These are phyloP conservation scores for Massariosphaeria phaeospora DNA, from an alignment of 495 filamentous ascomycete species.

Conservation along the genomic window DNA sequence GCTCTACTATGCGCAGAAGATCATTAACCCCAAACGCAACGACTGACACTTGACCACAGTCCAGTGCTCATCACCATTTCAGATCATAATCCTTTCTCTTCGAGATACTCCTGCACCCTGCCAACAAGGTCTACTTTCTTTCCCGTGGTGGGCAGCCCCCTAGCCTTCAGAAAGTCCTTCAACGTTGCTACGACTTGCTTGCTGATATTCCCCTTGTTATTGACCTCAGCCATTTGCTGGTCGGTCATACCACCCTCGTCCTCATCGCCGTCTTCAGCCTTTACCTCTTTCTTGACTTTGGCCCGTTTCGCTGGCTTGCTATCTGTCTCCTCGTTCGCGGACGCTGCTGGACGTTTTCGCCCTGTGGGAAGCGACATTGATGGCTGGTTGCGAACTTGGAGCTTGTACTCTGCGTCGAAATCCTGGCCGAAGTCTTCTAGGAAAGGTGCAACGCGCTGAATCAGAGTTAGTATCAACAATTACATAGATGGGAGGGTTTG, in stretches of 20 bases:
- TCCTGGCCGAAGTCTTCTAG: conserved; percentile 70
- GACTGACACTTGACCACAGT: not conserved
- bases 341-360: conserved; percentile 7
- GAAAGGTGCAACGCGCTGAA: conserved; percentile 64
- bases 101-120: conserved; percentile 70
- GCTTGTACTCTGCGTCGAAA: conserved; percentile 50
- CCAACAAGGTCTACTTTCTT: conserved; percentile 80
- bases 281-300: conserved; percentile 51
- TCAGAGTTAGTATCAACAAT: not conserved
- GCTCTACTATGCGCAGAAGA: too few species aligned
- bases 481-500: not conserved
- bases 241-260: conserved; percentile 38
- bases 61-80: not conserved
- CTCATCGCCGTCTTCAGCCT: conserved; percentile 25
- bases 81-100: conserved; percentile 44
- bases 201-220: conserved; percentile 46
- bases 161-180: conserved; percentile 60
- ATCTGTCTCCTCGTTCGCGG: conserved; percentile 29
- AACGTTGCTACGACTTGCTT: conserved; percentile 53
- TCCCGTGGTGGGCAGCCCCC: conserved; percentile 57
- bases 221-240: conserved; percentile 56
- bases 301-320: conserved; percentile 13
- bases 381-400: conserved; percentile 41
- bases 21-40: too few species aligned
- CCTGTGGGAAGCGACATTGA: conserved; percentile 5